Evolutionary conservation across 768 basidiomycete genomes (phyloP).

Genomic region (Pleurotus tuber-regium): DNA sequence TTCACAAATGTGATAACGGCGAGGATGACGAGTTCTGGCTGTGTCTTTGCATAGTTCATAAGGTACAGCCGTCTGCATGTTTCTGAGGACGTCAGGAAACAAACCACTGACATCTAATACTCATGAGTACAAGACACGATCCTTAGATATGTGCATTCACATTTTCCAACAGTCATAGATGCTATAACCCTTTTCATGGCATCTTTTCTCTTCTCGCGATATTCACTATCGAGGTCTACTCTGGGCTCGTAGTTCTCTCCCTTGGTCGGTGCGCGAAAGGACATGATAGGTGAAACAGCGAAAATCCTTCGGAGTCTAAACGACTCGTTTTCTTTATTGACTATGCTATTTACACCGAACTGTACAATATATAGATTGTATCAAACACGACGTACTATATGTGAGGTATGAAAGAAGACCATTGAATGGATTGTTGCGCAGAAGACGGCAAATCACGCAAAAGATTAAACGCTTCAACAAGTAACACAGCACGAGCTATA

Average conservation of each 20-base stretch:
- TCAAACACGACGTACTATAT: no score
- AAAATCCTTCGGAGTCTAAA: not conserved
- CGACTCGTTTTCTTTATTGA: no score
- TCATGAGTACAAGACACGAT: not conserved
- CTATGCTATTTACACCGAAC: no score
- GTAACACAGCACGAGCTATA: conserved; percentile 6
- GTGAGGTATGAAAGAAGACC: conserved; percentile 20
- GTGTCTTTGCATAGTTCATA: conserved; percentile 99
- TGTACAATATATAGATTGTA: no score
- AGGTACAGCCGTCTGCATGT: conserved; percentile 99
- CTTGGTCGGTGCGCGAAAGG: conserved; percentile 60
- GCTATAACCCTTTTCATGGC: conserved; percentile 98
- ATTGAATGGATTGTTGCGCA: conserved; percentile 13
- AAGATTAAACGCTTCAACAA: conserved; percentile 13
- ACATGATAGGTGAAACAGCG: conserved; percentile 27
- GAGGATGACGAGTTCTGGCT: conserved; percentile 97
- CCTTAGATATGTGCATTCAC: conserved; percentile 35
- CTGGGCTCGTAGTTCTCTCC: conserved; percentile 98
- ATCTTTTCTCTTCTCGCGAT: conserved; percentile 93
- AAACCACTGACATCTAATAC: conserved; percentile 81
- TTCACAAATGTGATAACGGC: conserved; percentile 99
- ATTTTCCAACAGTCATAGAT: conserved; percentile 99
- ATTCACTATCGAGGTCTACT: conserved; percentile 95
- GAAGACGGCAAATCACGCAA: conserved; percentile 9
- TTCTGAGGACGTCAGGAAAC: conserved; percentile 98